These are phyloP conservation scores for Kazachstania viticola DNA, from an alignment of 805 yeast genomes.

Conservation along the genomic window DNA sequence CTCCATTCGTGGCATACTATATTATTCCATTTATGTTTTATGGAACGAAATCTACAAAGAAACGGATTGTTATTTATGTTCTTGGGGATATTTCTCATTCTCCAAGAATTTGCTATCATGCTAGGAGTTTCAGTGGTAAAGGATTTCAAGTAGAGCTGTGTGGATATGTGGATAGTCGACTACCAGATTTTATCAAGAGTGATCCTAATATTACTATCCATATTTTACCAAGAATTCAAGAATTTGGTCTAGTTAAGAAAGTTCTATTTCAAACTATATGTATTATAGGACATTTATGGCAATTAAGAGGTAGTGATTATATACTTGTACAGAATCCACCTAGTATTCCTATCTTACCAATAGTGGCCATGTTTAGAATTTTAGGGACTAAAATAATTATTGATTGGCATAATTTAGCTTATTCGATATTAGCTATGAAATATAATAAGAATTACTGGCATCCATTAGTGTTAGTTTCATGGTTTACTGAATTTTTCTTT, in stretches of 20 bases:
- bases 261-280: slow-evolving; percentile 43
- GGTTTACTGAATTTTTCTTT: slow-evolving; percentile 49
- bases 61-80: slow-evolving; percentile 65
- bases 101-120: slow-evolving; percentile 90
- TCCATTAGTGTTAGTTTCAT: slow-evolving; percentile 50
- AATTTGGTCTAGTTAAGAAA: slow-evolving; percentile 31
- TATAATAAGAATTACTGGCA: slow-evolving; percentile 38
- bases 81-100: slow-evolving; percentile 92
- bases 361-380: slow-evolving; percentile 42
- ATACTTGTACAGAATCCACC: slow-evolving; percentile 89
- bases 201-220: slow-evolving; percentile 42
- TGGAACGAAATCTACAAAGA: slow-evolving; percentile 29
- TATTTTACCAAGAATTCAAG: slow-evolving; percentile 17
- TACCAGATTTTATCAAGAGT: slow-evolving; percentile 40
- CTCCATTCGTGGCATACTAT: slow-evolving; percentile 28
- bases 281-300: slow-evolving; percentile 38
- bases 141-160: slow-evolving; percentile 74
- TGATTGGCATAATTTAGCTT: slow-evolving; percentile 96
- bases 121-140: slow-evolving; percentile 51
- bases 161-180: slow-evolving; percentile 59
- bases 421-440: slow-evolving; percentile 62
- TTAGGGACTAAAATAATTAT: slow-evolving; percentile 54
- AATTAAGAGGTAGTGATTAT: slow-evolving; percentile 50
- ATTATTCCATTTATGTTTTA: slow-evolving; percentile 26
- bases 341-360: slow-evolving; percentile 64